phyloP scores from a whole-genome alignment of 169 alveolate genomes.

The Eimeria maxima region DNA sequence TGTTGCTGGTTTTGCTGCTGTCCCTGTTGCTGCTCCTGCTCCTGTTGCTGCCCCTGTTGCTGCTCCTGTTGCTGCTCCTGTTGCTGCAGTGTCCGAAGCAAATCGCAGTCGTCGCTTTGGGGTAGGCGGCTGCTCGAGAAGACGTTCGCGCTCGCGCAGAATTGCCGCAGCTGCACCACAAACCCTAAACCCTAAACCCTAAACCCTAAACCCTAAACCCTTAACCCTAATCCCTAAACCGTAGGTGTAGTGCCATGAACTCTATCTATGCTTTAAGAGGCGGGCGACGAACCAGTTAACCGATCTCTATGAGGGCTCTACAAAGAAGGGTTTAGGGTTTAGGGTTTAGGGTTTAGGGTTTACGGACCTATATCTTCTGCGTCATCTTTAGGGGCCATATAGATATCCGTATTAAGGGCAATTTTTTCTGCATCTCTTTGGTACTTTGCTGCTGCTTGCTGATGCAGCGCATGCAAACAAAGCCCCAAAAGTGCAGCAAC shows the following conservation, averaged over 20 bases:
- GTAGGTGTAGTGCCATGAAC: too few relatives aligned
- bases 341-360: conserved; percentile 16
- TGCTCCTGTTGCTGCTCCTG: conserved; percentile 7
- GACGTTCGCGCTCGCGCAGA: conserved; percentile 24
- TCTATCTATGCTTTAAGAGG: too few relatives aligned
- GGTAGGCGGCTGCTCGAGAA: neutral
- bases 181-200: conserved; percentile 1
- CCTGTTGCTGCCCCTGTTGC: neutral
- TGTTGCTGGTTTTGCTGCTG: neutral
- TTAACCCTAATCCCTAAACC: neutral
- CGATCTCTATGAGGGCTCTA: too few relatives aligned
- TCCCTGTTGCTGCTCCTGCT: neutral
- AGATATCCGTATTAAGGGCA: neutral
- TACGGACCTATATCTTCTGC: neutral
- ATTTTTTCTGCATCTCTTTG: neutral
- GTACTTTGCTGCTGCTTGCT: neutral
- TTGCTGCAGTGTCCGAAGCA: neutral
- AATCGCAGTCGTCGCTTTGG: neutral
- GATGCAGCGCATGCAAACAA: conserved; percentile 22
- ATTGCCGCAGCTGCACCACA: neutral
- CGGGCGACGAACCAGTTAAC: too few relatives aligned
- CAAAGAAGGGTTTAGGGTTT: neutral
- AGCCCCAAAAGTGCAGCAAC: neutral
- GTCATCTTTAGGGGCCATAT: neutral
- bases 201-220: neutral